Conservation (phyloP, 441 rosid genomes). For the Syzygium syzygioides region DNA sequence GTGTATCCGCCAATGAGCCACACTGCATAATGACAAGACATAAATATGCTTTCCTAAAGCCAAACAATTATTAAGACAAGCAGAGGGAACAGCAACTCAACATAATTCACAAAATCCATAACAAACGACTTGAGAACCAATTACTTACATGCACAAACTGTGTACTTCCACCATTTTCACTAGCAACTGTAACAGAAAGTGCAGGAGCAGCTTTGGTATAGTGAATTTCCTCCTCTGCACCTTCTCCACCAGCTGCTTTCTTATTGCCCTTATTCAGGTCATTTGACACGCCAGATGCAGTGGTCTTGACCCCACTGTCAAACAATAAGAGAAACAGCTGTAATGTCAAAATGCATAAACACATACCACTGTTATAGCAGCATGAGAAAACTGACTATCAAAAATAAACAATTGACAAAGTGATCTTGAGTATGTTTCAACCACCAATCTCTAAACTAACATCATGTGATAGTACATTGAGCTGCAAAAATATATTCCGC, state of each 20-base stretch:
- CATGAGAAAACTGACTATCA: background rate
- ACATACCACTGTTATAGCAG: background rate
- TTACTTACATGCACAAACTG: slow-evolving; percentile 43
- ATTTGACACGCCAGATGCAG: slow-evolving; percentile 15
- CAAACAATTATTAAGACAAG: background rate
- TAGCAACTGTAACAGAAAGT: slow-evolving; percentile 33
- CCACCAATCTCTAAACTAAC: background rate
- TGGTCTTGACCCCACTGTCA: slow-evolving; percentile 35
- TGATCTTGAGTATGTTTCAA: background rate
- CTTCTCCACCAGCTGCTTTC: slow-evolving; percentile 25
- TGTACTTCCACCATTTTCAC: slow-evolving; percentile 50
- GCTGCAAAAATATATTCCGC: background rate
- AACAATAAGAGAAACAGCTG: background rate
- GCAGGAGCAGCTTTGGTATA: slow-evolving; percentile 31
- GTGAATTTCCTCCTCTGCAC: slow-evolving; percentile 24
- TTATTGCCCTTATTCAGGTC: slow-evolving; percentile 30
- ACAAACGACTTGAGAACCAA: background rate
- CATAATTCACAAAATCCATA: background rate
- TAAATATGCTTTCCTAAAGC: background rate
- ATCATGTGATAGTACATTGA: background rate
- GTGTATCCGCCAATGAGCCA: slow-evolving; percentile 26
- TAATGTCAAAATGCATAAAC: background rate
- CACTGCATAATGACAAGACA: slow-evolving; percentile 24
- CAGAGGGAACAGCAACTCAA: background rate
- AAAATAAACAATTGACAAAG: background rate